Percentiles rank a stretch among this genome's conserved stretches.
phyloP scores from a whole-genome alignment of 2,329 filamentous ascomycete species.

The Ceratocystis huliohia region DNA sequence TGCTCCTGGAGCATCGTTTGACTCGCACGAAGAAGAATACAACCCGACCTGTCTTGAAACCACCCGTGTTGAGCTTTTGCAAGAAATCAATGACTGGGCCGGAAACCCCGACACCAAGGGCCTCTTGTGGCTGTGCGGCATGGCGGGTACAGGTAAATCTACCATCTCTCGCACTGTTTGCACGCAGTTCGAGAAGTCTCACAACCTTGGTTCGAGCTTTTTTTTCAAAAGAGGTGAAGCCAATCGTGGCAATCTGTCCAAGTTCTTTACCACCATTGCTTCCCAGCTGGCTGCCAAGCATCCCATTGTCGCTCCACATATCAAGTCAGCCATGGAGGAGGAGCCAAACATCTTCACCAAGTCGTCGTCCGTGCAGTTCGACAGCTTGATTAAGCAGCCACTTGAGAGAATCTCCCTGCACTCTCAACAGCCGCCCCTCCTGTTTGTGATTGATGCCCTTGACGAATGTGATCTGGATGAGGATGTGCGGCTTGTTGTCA shows the following conservation, averaged over 20 bases:
- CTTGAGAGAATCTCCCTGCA: neutral
- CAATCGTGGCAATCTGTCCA: constrained; percentile 28
- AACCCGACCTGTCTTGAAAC: constrained; percentile 26
- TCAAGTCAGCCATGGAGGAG: neutral
- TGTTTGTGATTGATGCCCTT: neutral
- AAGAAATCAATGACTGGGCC: constrained; percentile 26
- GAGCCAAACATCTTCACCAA: neutral
- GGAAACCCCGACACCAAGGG: constrained; percentile 22
- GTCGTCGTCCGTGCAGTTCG: neutral
- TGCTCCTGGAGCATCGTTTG: constrained; percentile 26
- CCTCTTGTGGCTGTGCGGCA: constrained; percentile 31
- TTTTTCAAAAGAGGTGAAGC: constrained; percentile 35
- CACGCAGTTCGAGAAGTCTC: constrained; percentile 22
- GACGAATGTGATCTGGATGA: neutral
- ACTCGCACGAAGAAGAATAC: constrained; percentile 29
- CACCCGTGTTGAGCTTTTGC: constrained; percentile 28
- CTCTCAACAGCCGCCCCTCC: neutral
- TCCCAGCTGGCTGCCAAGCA: constrained; percentile 25
- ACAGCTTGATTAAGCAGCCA: neutral
- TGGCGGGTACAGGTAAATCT: constrained; percentile 32
- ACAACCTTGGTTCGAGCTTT: constrained; percentile 30
- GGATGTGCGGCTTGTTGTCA: neutral
- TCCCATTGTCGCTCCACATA: neutral
- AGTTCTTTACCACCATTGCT: constrained; percentile 33
- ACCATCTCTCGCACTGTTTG: constrained; percentile 27